Evolutionary conservation across 2,329 filamentous ascomycete species (phyloP).

Genomic region (Coniochaeta sp.): DNA sequence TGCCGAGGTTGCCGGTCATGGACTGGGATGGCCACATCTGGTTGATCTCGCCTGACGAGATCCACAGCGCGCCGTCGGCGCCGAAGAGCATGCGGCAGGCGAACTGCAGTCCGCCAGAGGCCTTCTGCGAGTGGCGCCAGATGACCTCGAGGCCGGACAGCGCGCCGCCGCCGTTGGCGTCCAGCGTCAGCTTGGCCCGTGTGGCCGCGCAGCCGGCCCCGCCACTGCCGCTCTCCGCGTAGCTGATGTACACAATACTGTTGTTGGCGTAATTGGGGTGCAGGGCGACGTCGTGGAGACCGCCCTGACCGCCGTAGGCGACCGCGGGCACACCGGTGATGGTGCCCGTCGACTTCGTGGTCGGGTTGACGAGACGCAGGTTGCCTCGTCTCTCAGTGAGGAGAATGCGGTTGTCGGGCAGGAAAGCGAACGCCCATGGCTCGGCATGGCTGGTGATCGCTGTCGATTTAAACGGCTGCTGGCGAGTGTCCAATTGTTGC

Average conservation of each 20-base stretch:
- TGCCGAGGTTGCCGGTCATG: constrained; percentile 24
- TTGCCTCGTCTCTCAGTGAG: constrained; percentile 23
- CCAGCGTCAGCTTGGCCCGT: constrained; percentile 20
- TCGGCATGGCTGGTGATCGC: constrained; percentile 15
- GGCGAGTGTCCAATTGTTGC: constrained; percentile 18
- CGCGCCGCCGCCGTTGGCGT: constrained; percentile 15
- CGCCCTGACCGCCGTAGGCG: constrained; percentile 23
- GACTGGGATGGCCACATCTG: constrained; percentile 21
- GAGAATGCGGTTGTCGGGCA: constrained; percentile 22
- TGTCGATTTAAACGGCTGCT: constrained; percentile 17
- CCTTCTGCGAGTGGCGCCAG: constrained; percentile 23
- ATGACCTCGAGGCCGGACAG: constrained; percentile 21
- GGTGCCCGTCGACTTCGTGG: constrained; percentile 16
- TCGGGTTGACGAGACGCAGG: constrained; percentile 20
- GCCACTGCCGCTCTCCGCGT: constrained; percentile 19
- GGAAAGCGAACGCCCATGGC: constrained; percentile 23
- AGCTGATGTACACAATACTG: constrained; percentile 23
- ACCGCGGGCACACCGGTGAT: constrained; percentile 24
- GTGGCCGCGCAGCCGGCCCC: constrained; percentile 20
- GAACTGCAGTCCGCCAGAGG: constrained; percentile 20
- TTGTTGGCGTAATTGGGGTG: constrained; percentile 24
- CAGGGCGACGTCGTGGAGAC: constrained; percentile 23
- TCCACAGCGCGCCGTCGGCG: constrained; percentile 19
- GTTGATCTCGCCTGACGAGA: constrained; percentile 25
- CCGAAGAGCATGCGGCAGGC: constrained; percentile 22